Percentiles rank a stretch among this genome's conserved stretches.
Conservation (phyloP, 1,139 yeast genomes). For the Candida mesenterica region DNA sequence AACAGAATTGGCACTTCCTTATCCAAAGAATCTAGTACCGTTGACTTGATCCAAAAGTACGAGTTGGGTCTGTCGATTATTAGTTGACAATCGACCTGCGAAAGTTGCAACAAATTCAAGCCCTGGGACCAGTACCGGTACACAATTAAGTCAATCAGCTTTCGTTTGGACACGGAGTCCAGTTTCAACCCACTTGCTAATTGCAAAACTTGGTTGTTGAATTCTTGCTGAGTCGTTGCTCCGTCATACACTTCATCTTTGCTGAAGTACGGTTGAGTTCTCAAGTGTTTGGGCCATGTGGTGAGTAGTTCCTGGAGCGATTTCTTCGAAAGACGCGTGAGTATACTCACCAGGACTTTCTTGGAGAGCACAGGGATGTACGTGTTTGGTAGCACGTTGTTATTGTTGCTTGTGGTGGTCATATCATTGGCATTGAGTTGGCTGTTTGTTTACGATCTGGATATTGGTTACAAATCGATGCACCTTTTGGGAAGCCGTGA, state of each 20-base stretch:
- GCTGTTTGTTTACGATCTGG: conserved; percentile 4
- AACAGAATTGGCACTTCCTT: conserved; percentile 36
- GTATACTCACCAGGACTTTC: conserved; percentile 21
- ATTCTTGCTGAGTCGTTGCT: conserved; percentile 22
- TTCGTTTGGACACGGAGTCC: conserved; percentile 33
- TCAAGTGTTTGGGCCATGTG: conserved; percentile 36
- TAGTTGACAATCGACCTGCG: conserved; percentile 69
- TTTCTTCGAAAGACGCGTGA: conserved; percentile 33
- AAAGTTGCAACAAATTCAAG: conserved; percentile 62
- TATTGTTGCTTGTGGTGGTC: conserved; percentile 5
- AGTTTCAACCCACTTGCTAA: conserved; percentile 15
- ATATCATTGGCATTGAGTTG: neutral
- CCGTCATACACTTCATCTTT: conserved; percentile 11
- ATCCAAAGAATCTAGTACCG: conserved; percentile 42
- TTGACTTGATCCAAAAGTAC: conserved; percentile 59
- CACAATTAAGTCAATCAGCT: conserved; percentile 49
- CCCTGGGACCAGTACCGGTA: conserved; percentile 63
- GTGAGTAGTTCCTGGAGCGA: conserved; percentile 34
- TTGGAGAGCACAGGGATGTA: conserved; percentile 36
- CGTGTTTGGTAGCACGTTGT: conserved; percentile 39
- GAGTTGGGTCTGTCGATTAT: conserved; percentile 56
- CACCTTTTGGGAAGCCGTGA: too few species aligned
- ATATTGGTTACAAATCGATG: too few species aligned
- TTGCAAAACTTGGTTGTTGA: conserved; percentile 23
- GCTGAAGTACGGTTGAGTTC: conserved; percentile 37